A percentile compares a stretch with the other conserved stretches of the same genome.
Conservation (phyloP, 352 stramenopile species). For the Phytophthora uliginosa region DNA sequence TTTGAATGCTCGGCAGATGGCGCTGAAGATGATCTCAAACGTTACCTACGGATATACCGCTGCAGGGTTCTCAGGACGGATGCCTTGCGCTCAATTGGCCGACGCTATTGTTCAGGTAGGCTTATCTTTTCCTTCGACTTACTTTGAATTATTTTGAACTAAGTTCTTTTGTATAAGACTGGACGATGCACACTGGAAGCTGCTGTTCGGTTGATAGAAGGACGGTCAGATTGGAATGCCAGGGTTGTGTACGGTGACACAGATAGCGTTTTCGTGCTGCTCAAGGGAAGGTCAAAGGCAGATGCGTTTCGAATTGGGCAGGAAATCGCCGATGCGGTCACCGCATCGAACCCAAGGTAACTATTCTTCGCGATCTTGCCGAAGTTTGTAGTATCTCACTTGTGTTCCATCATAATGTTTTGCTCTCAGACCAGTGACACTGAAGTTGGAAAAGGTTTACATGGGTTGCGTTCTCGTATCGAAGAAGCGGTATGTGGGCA, state of each 20-base stretch:
- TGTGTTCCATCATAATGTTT: neutral
- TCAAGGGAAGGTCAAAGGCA: conserved; percentile 93
- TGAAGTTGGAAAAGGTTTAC: conserved; percentile 95
- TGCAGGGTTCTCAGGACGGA: conserved; percentile 98
- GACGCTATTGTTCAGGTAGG: conserved; percentile 98
- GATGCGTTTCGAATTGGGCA: conserved; percentile 96
- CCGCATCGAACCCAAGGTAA: conserved; percentile 84
- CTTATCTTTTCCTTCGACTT: neutral
- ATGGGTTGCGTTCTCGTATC: conserved; percentile 93
- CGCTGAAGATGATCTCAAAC: conserved; percentile 99
- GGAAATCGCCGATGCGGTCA: conserved; percentile 92
- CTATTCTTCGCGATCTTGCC: neutral
- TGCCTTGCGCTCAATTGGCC: conserved; percentile 96
- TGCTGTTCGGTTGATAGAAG: conserved; percentile 94
- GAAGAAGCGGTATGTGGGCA: conserved; percentile 97
- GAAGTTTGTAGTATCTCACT: neutral
- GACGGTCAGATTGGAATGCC: conserved; percentile 84
- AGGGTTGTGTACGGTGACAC: conserved; percentile 98
- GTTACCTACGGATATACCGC: conserved; percentile 99
- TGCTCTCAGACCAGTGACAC: conserved; percentile 65
- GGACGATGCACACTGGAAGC: conserved; percentile 94
- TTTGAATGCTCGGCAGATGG: conserved; percentile 89
- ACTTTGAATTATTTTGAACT: conserved; percentile 1
- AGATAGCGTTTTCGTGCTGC: conserved; percentile 98
- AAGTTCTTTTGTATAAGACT: conserved; percentile 48